Evolutionary conservation across 176 grass and related monocot genomes (phyloP).

Genomic region (Sorghum bicolor): Sorghum_bicolor_NCBIv3 NC_012872.2:73795501-73796000

Average conservation of each 20-base stretch:
- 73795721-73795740: not conserved
- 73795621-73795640: constrained; percentile 50
- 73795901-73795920: constrained; percentile 71
- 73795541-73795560: constrained; percentile 56
- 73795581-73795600: constrained; percentile 44
- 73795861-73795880: not conserved
- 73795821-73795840: not conserved
- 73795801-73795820: not conserved
- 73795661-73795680: not conserved
- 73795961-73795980: constrained; percentile 80
- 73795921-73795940: constrained; percentile 83
- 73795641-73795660: constrained; percentile 38
- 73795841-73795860: not conserved
- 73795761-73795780: not conserved
- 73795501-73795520: constrained; percentile 89
- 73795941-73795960: constrained; percentile 88
- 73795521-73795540: constrained; percentile 88
- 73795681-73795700: not conserved
- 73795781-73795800: not conserved
- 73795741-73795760: not conserved
- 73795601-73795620: constrained; percentile 76
- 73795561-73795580: constrained; percentile 57
- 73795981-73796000: constrained; percentile 88
- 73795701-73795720: not conserved
- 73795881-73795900: constrained; percentile 48